Percentiles rank a stretch among this genome's conserved stretches.
These are phyloP conservation scores for Serpula lacrymans DNA, from an alignment of 768 basidiomycete genomes.

Conservation along the genomic window DNA sequence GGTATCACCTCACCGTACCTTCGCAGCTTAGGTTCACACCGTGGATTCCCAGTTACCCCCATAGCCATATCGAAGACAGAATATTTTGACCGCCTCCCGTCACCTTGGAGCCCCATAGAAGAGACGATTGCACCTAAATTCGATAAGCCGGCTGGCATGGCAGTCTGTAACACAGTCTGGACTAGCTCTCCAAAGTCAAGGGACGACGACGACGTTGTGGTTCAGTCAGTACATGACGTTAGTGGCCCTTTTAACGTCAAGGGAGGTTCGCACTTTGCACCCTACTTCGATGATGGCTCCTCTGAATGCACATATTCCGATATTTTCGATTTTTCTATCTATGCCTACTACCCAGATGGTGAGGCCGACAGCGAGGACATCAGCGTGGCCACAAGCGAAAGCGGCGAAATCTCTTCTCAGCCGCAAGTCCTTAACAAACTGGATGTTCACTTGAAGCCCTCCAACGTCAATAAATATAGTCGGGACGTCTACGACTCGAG, in stretches of 20 bases:
- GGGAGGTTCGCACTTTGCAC: background rate
- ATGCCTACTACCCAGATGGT: too few species aligned
- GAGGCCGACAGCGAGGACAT: too few species aligned
- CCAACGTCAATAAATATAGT: too few species aligned
- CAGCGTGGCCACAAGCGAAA: too few species aligned
- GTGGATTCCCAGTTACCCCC: conserved; percentile 8
- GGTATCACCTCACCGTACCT: conserved; percentile 19
- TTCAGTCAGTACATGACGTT: too few species aligned
- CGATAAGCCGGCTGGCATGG: conserved; percentile 24
- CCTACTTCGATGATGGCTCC: conserved; percentile 1
- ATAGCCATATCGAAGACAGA: background rate
- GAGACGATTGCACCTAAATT: conserved; percentile 7
- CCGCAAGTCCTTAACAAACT: too few species aligned
- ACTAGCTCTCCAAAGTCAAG: background rate
- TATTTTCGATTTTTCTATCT: conserved; percentile 1
- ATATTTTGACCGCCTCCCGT: conserved; percentile 16
- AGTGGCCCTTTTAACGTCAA: conserved; percentile 10
- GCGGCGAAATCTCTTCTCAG: too few species aligned
- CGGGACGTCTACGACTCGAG: too few species aligned
- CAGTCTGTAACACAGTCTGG: conserved; percentile 3
- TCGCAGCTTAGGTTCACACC: conserved; percentile 16
- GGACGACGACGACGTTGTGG: too few species aligned
- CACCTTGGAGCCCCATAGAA: conserved; percentile 27
- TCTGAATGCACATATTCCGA: conserved; percentile 1
- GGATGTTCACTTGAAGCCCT: too few species aligned